Evolutionary conservation across 805 yeast species (phyloP).

Genomic region (Starmerella cellae): DNA sequence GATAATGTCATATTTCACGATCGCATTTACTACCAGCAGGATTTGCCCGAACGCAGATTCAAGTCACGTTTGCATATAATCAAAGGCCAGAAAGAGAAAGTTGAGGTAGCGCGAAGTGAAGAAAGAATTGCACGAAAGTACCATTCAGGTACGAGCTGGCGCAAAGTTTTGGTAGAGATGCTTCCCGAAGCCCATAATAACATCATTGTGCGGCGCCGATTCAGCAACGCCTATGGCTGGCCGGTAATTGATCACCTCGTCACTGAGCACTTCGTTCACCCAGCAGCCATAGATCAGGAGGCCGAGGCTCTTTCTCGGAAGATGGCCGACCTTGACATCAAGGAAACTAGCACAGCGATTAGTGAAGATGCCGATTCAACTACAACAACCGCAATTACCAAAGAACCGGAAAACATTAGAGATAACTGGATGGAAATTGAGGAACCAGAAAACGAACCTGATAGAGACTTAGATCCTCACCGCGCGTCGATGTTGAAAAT

Average conservation of each 20-base stretch:
- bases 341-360: neutral
- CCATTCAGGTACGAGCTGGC: constrained; percentile 76
- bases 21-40: constrained; percentile 50
- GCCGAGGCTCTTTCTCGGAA: neutral
- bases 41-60: constrained; percentile 45
- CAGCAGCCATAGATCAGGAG: neutral
- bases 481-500: constrained; percentile 14
- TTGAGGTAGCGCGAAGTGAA: constrained; percentile 36
- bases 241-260: constrained; percentile 77
- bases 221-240: constrained; percentile 93
- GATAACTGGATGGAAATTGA: constrained; percentile 11
- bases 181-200: constrained; percentile 94
- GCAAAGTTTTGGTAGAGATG: constrained; percentile 75
- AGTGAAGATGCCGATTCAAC: neutral
- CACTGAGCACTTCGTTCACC: constrained; percentile 40
- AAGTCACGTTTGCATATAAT: constrained; percentile 10
- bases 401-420: no score
- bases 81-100: constrained; percentile 10
- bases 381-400: neutral
- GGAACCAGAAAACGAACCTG: constrained; percentile 5
- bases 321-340: neutral
- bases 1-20: constrained; percentile 69
- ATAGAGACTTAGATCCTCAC: constrained; percentile 11
- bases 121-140: constrained; percentile 81
- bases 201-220: constrained; percentile 74